Conservation (phyloP, 73 alveolate genomes). For the Tetrahymena malaccensis region DNA sequence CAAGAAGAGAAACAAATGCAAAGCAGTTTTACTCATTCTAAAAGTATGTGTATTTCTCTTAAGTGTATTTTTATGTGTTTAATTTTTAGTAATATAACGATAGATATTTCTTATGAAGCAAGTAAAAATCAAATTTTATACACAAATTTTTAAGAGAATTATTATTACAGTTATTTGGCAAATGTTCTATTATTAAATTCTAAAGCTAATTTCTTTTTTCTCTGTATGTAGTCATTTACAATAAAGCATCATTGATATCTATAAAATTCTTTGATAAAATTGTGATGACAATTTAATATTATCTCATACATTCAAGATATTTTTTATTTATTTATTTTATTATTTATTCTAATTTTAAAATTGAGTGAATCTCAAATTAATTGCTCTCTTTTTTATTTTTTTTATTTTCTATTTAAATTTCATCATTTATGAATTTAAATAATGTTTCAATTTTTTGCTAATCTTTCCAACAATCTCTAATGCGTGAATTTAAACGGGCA, state of each 20-base stretch:
- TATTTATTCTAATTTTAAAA: neutral
- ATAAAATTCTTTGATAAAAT: neutral
- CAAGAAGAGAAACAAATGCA: neutral
- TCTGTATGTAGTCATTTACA: neutral
- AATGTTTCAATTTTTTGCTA: neutral
- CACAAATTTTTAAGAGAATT: neutral
- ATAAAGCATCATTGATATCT: neutral
- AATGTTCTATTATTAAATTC: neutral
- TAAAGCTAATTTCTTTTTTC: neutral
- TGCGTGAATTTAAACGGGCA: too few relatives aligned
- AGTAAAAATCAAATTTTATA: neutral
- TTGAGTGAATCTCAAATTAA: neutral
- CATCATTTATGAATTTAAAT: too few relatives aligned
- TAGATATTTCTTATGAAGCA: neutral
- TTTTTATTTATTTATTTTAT: neutral
- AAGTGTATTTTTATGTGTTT: neutral
- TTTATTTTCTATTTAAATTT: too few relatives aligned
- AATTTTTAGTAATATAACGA: neutral
- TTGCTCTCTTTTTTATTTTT: neutral
- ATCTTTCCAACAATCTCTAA: neutral
- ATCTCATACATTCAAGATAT: neutral
- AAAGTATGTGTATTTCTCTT: neutral
- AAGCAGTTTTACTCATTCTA: neutral
- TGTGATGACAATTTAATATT: neutral
- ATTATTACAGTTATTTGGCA: neutral